These are phyloP conservation scores for Mrakia frigida DNA, from an alignment of 768 basidiomycete species.

Conservation along the genomic window DNA sequence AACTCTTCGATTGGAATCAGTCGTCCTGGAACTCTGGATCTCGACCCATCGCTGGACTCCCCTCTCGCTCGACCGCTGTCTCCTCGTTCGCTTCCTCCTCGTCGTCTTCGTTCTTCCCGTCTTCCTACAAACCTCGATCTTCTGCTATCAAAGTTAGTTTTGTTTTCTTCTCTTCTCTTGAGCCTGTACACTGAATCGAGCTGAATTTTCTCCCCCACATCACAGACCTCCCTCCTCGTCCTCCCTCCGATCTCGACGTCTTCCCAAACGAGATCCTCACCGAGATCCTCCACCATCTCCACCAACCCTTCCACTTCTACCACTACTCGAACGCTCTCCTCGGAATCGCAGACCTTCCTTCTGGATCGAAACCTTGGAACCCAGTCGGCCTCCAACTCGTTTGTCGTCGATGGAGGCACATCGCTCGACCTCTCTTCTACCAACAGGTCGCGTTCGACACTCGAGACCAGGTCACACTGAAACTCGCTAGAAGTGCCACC, in stretches of 20 bases:
- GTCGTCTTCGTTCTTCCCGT: neutral
- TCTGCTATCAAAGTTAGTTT: neutral
- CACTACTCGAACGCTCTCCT: constrained; percentile 1
- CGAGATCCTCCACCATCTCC: neutral
- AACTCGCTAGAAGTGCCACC: neutral
- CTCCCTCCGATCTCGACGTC: neutral
- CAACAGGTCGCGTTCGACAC: neutral
- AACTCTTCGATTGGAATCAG: neutral
- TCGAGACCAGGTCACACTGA: neutral
- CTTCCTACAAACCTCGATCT: neutral
- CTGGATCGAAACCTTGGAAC: neutral
- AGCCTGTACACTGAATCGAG: neutral
- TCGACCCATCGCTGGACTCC: neutral
- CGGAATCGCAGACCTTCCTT: neutral
- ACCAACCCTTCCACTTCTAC: neutral
- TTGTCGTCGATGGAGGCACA: neutral
- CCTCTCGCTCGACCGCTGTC: neutral
- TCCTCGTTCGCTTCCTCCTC: neutral
- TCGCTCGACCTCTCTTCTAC: constrained; percentile 7
- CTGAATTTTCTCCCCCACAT: neutral
- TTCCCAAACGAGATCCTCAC: neutral
- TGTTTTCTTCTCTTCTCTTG: neutral
- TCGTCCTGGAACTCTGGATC: neutral
- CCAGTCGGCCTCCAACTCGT: neutral
- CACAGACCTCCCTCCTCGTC: neutral